A percentile compares a stretch with the other conserved stretches of the same genome.
phyloP scores from a whole-genome alignment of 176 grass and related monocot genomes.

The Oryza longistaminata region DNA sequence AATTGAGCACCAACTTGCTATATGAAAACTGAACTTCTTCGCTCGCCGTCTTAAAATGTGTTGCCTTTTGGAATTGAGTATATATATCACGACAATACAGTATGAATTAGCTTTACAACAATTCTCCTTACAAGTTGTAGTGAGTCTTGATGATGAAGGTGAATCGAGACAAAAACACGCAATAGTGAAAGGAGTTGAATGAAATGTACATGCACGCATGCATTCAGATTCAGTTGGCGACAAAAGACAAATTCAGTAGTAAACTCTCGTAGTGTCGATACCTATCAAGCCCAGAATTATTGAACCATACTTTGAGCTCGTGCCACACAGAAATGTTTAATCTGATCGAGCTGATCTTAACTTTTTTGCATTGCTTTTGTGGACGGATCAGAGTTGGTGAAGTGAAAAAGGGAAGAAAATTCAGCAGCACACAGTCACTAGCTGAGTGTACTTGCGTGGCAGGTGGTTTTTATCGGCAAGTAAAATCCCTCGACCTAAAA shows the following conservation, averaged over 20 bases:
- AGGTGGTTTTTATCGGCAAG: conserved; percentile 35
- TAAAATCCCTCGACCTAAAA: conserved; percentile 46
- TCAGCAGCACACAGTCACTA: neutral
- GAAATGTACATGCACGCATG: neutral
- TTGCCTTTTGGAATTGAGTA: neutral
- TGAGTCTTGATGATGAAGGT: neutral
- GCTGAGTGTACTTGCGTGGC: conserved; percentile 40
- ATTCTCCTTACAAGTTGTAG: neutral
- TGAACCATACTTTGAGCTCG: conserved; percentile 1
- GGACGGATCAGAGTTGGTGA: neutral
- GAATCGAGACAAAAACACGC: neutral
- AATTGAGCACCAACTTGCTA: neutral
- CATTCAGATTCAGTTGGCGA: neutral
- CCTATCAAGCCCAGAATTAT: conserved; percentile 13
- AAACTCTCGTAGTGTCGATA: neutral
- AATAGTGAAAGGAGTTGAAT: neutral
- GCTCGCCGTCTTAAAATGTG: neutral
- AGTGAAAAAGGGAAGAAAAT: neutral
- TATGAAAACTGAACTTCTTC: too few species aligned
- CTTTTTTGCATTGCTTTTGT: neutral
- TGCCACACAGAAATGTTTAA: conserved; percentile 12
- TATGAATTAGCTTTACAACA: neutral
- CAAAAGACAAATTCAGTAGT: neutral
- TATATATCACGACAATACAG: neutral
- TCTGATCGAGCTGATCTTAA: neutral